Evolutionary conservation across 2,329 filamentous ascomycete species (phyloP).

Genomic region (Bipolaris cookei): DNA sequence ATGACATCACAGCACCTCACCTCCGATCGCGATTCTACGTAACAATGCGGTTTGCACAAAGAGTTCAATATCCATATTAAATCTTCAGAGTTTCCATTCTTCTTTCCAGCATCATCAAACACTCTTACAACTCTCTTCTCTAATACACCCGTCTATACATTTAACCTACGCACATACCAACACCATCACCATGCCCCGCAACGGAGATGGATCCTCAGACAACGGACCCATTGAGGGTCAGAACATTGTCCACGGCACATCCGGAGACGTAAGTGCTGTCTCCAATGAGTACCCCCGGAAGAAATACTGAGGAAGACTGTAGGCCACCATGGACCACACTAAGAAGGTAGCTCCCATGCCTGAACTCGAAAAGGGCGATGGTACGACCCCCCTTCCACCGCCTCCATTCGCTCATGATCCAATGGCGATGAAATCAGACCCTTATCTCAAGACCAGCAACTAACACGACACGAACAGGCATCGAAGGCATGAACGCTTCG

Average conservation of each 20-base stretch:
- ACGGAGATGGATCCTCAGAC: slow-evolving; percentile 51
- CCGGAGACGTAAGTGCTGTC: slow-evolving; percentile 38
- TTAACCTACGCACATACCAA: background rate
- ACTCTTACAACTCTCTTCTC: background rate
- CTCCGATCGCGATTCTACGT: slow-evolving; percentile 5
- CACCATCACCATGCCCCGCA: slow-evolving; percentile 46
- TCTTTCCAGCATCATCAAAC: background rate
- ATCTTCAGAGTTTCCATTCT: background rate
- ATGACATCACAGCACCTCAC: slow-evolving; percentile 14
- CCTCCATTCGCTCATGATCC: background rate
- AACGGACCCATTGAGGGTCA: slow-evolving; percentile 49
- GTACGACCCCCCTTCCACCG: slow-evolving; percentile 23
- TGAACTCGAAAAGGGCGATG: slow-evolving; percentile 48
- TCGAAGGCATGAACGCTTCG: slow-evolving; percentile 46
- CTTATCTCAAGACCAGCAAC: slow-evolving; percentile 1
- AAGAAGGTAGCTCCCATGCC: slow-evolving; percentile 49
- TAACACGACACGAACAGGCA: slow-evolving; percentile 15
- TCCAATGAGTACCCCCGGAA: background rate
- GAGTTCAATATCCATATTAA: background rate
- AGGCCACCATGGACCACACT: slow-evolving; percentile 45
- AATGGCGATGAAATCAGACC: background rate
- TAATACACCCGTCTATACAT: background rate
- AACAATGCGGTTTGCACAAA: slow-evolving; percentile 1
- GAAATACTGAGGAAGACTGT: background rate
- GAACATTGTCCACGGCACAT: slow-evolving; percentile 46